phyloP scores from a whole-genome alignment of 352 stramenopile species.

The Pythium aphanidermatum region DNA sequence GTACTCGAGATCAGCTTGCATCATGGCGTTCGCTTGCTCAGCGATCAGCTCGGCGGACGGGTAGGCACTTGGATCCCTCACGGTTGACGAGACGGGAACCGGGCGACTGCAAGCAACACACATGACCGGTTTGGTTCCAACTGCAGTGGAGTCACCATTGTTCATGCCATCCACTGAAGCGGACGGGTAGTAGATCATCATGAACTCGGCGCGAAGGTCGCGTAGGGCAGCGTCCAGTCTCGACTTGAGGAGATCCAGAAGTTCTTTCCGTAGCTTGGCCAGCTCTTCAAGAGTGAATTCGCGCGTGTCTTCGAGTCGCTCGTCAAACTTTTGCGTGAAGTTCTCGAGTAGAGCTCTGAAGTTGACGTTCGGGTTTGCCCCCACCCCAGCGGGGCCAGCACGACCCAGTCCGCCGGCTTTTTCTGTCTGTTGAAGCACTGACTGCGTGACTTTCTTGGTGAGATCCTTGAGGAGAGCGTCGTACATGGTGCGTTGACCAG shows the following conservation, averaged over 20 bases:
- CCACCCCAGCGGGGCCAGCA: conserved; percentile 23
- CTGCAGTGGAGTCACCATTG: conserved; percentile 62
- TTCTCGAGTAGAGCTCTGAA: conserved; percentile 64
- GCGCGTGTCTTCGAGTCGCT: conserved; percentile 53
- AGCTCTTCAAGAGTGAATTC: conserved; percentile 62
- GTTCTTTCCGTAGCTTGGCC: conserved; percentile 48
- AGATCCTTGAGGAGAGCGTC: conserved; percentile 70
- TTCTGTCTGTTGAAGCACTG: conserved; percentile 37
- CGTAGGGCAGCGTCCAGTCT: conserved; percentile 49
- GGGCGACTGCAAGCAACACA: conserved; percentile 76
- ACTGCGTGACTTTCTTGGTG: conserved; percentile 69
- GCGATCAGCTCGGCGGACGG: conserved; percentile 30
- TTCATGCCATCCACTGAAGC: conserved; percentile 15
- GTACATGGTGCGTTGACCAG: conserved; percentile 52
- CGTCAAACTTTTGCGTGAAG: conserved; percentile 68
- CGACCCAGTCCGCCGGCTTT: conserved; percentile 21
- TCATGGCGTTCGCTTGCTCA: conserved; percentile 21
- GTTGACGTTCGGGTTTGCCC: conserved; percentile 49
- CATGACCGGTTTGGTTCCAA: conserved; percentile 78
- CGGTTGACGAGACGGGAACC: conserved; percentile 47
- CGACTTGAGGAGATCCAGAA: conserved; percentile 56
- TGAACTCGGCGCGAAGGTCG: conserved; percentile 59
- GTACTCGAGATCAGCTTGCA: conserved; percentile 32
- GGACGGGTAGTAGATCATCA: conserved; percentile 31
- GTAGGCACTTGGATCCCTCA: conserved; percentile 48